Evolutionary conservation across 257 asterid species (phyloP).

Genomic region (Primulina tabacum): DNA sequence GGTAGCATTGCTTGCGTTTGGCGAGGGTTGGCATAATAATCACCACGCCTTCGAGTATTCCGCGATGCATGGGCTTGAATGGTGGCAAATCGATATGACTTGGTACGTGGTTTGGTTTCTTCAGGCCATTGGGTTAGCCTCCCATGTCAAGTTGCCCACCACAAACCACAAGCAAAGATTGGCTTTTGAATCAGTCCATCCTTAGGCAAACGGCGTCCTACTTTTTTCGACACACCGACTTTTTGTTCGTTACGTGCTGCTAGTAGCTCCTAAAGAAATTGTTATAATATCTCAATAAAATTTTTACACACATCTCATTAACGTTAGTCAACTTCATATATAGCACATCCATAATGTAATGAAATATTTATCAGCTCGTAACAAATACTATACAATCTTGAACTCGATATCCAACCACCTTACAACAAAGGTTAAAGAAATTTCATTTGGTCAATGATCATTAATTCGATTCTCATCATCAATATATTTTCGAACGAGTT

Average conservation of each 20-base stretch:
- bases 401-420: too few species aligned
- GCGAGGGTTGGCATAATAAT: slow-evolving; percentile 87
- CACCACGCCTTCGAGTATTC: slow-evolving; percentile 85
- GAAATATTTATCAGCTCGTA: too few species aligned
- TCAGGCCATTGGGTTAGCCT: slow-evolving; percentile 56
- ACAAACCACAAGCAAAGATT: slow-evolving; percentile 45
- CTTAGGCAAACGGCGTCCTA: neutral
- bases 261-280: neutral
- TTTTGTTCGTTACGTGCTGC: neutral
- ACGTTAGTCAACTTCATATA: too few species aligned
- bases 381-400: too few species aligned
- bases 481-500: too few species aligned
- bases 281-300: neutral
- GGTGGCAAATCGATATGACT: slow-evolving; percentile 84
- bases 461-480: too few species aligned
- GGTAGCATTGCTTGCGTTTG: slow-evolving; percentile 75
- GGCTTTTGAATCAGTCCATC: slow-evolving; percentile 31
- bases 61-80: slow-evolving; percentile 70
- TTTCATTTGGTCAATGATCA: too few species aligned
- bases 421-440: too few species aligned
- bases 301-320: too few species aligned
- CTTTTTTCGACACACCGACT: neutral
- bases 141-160: slow-evolving; percentile 61
- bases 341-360: too few species aligned
- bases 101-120: slow-evolving; percentile 65